Evolutionary conservation across 345 rosid genomes (phyloP).

Genomic region (Eucalyptus pauciflora): DNA sequence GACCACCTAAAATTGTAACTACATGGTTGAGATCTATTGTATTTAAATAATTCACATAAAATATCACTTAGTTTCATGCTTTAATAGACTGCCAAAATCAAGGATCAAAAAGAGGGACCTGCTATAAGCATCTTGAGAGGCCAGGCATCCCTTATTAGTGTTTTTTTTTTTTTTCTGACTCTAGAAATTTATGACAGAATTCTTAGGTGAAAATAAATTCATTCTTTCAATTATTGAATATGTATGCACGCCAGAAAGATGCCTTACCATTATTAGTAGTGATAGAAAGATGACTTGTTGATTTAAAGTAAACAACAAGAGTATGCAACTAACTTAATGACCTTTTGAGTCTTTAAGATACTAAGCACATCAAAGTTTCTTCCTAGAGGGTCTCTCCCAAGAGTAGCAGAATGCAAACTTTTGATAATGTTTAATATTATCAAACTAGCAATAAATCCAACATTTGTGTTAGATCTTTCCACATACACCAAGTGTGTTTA

Average conservation of each 20-base stretch:
- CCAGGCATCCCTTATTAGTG: neutral
- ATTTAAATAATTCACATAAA: neutral
- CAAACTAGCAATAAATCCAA: neutral
- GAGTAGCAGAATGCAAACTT: neutral
- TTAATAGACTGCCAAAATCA: neutral
- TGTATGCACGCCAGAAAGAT: neutral
- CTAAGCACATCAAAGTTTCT: neutral
- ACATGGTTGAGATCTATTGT: neutral
- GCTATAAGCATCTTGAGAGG: neutral
- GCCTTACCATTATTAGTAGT: neutral
- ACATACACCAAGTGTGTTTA: neutral
- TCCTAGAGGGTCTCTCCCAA: neutral
- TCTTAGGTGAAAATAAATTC: neutral
- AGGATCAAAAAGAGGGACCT: neutral
- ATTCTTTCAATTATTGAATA: neutral
- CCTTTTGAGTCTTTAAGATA: neutral
- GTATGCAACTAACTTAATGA: neutral
- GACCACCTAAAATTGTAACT: slow-evolving; percentile 45
- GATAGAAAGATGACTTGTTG: neutral
- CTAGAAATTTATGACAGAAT: neutral
- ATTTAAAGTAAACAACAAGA: neutral
- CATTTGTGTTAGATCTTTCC: neutral
- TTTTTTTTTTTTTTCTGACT: neutral
- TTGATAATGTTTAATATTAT: neutral
- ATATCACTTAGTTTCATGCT: neutral